A percentile compares a stretch with the other conserved stretches of the same genome.
phyloP scores from a whole-genome alignment of 208 protist species.

The Acanthamoeba sp. region DNA sequence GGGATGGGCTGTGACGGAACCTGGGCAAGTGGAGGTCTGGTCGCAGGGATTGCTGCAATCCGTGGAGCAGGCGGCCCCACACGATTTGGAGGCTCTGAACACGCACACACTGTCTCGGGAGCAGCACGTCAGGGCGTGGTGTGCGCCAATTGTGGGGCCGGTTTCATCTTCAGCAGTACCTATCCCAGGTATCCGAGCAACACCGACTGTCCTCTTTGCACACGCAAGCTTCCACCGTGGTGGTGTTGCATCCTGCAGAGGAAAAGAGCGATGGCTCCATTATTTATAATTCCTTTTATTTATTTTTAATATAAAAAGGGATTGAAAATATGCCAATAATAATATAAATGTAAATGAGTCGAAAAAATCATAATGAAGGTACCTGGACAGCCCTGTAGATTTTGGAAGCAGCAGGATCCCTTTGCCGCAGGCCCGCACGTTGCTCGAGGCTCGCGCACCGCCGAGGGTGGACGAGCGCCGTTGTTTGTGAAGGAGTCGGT shows the following conservation, averaged over 20 bases:
- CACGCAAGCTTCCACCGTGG: not conserved
- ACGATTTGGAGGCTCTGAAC: not conserved
- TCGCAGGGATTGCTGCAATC: slow-evolving; percentile 28
- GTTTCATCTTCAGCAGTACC: no score
- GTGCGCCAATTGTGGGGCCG: no score
- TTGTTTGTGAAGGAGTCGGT: not conserved
- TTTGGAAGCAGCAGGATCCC: slow-evolving; percentile 32
- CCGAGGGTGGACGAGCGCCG: not conserved
- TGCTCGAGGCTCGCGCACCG: not conserved
- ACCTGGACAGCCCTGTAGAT: not conserved
- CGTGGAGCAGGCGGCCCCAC: not conserved
- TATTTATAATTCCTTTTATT: no score
- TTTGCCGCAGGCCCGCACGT: slow-evolving; percentile 13
- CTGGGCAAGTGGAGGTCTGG: slow-evolving; percentile 35
- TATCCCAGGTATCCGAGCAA: slow-evolving; percentile 4
- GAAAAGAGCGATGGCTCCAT: not conserved
- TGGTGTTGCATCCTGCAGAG: not conserved
- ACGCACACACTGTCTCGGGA: slow-evolving; percentile 49
- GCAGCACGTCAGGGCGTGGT: no score
- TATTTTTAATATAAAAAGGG: not conserved
- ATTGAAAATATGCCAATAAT: no score
- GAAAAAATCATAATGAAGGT: not conserved
- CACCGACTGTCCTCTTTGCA: not conserved
- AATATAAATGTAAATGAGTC: not conserved
- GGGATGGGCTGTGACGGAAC: not conserved